Evolutionary conservation across 176 grass and related monocot genomes (phyloP).

Genomic region (Phyllostachys edulis): DNA sequence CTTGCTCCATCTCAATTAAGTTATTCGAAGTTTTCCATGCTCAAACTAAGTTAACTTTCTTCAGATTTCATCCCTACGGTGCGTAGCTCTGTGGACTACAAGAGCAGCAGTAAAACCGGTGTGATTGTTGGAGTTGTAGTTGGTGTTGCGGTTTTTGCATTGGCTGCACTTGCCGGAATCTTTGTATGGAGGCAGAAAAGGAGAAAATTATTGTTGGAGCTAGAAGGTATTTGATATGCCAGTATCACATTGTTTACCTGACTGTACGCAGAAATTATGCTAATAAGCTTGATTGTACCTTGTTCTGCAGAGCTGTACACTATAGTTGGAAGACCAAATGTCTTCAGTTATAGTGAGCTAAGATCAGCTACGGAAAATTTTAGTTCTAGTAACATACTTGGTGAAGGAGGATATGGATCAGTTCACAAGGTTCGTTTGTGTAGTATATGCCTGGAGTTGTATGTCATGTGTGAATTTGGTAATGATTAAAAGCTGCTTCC

Average conservation of each 20-base stretch:
- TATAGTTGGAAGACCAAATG: conserved; percentile 53
- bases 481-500: not conserved
- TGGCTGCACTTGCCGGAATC: conserved; percentile 40
- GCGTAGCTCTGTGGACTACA: conserved; percentile 19
- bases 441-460: not conserved
- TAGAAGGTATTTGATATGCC: conserved; percentile 40
- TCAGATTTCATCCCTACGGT: conserved; percentile 77
- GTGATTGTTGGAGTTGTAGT: conserved; percentile 51
- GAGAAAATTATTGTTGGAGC: conserved; percentile 48
- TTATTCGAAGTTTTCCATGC: not conserved
- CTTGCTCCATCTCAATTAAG: not conserved
- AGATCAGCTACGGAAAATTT: conserved; percentile 71
- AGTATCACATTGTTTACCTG: not conserved
- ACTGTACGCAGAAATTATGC: not conserved
- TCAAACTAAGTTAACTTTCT: conserved; percentile 28
- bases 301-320: conserved; percentile 52
- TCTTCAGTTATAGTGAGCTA: conserved; percentile 70
- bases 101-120: conserved; percentile 39
- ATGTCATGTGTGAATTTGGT: not conserved
- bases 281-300: not conserved
- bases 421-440: conserved; percentile 64
- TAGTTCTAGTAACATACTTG: conserved; percentile 63
- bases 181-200: conserved; percentile 55
- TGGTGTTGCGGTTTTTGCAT: conserved; percentile 47
- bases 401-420: conserved; percentile 84